These are phyloP conservation scores for Hymenoscyphus occultus DNA, from an alignment of 2,329 filamentous ascomycete genomes.

Conservation along the genomic window DNA sequence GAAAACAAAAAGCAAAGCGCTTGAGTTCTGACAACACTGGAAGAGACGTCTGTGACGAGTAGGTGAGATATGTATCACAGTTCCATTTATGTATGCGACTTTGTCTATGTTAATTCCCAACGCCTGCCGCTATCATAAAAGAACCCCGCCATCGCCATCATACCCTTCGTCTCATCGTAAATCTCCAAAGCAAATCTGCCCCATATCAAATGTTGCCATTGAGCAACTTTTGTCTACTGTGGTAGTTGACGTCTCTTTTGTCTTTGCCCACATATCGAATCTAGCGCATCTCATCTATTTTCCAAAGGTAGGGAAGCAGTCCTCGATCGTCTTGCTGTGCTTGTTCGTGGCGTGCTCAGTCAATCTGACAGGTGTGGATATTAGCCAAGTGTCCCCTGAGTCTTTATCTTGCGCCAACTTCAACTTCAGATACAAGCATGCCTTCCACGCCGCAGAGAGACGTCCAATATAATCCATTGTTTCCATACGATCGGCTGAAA, in stretches of 20 bases:
- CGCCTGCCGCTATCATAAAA: constrained; percentile 26
- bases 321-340: constrained; percentile 67
- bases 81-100: constrained; percentile 16
- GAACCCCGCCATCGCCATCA: constrained; percentile 9
- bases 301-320: constrained; percentile 63
- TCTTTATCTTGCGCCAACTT: not conserved
- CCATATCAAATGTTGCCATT: not conserved
- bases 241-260: not conserved
- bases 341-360: constrained; percentile 71
- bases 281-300: constrained; percentile 11
- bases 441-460: not conserved
- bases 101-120: constrained; percentile 24
- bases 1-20: no score
- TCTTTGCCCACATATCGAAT: not conserved
- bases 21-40: no score
- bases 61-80: constrained; percentile 17
- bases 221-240: not conserved
- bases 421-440: not conserved
- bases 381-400: not conserved
- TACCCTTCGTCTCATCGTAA: constrained; percentile 13
- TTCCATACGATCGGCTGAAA: not conserved
- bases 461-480: not conserved
- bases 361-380: not conserved
- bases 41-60: no score
- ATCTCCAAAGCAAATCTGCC: not conserved